Percentiles rank a stretch among this genome's conserved stretches.
Conservation (phyloP, 768 basidiomycete species). For the Mycena indigotica region DNA sequence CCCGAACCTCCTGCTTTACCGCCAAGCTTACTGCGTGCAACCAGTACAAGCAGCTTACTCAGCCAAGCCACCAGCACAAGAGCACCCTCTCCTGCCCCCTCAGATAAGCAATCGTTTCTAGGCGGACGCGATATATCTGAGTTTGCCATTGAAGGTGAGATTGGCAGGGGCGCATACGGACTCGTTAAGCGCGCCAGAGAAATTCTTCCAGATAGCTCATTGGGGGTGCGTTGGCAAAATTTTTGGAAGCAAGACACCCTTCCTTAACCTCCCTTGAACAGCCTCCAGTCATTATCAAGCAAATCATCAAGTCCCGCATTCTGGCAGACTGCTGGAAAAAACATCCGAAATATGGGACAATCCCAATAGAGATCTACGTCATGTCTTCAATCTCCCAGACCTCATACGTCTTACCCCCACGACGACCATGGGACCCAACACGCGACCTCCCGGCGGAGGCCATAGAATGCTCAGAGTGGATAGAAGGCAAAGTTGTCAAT, state of each 20-base stretch:
- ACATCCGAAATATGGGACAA: constrained; percentile 91
- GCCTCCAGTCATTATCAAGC: constrained; percentile 94
- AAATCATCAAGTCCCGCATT: constrained; percentile 97
- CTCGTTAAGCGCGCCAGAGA: constrained; percentile 90
- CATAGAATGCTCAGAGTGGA: constrained; percentile 46
- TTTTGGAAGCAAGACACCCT: constrained; percentile 18
- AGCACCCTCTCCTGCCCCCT: constrained; percentile 59
- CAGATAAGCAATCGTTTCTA: constrained; percentile 46
- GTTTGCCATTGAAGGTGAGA: constrained; percentile 83
- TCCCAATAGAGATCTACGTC: constrained; percentile 96
- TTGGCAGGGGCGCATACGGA: constrained; percentile 94
- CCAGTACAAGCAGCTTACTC: constrained; percentile 64
- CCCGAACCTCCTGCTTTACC: constrained; percentile 59
- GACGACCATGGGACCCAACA: constrained; percentile 81
- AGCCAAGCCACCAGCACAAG: constrained; percentile 62
- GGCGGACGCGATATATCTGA: constrained; percentile 80
- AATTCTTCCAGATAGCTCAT: constrained; percentile 67
- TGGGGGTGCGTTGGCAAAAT: constrained; percentile 82
- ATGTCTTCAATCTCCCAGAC: constrained; percentile 88
- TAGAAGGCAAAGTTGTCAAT: constrained; percentile 69
- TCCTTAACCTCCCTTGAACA: constrained; percentile 35
- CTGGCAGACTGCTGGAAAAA: constrained; percentile 99
- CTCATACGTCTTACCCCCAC: constrained; percentile 74
- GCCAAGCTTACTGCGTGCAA: constrained; percentile 63
- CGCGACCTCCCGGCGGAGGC: constrained; percentile 12